Conservation (phyloP, 1,139 yeast species). For the Zygotorulaspora mrakii region DNA sequence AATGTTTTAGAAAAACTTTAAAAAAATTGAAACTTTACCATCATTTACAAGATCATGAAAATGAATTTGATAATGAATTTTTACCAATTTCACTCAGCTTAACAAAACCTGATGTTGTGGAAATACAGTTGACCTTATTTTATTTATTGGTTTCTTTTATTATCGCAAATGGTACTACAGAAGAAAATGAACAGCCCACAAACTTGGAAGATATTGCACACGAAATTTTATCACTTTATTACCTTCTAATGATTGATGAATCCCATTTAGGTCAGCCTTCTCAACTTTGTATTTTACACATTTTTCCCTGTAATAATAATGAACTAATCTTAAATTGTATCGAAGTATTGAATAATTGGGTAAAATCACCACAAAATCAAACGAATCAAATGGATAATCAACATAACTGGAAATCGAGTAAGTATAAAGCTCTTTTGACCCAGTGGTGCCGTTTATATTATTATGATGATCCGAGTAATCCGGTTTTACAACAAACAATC, state of each 20-base stretch:
- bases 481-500: constrained; percentile 14
- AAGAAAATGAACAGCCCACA: constrained; percentile 1
- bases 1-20: constrained; percentile 26
- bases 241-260: constrained; percentile 23
- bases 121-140: constrained; percentile 31
- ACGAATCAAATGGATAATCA: constrained; percentile 16
- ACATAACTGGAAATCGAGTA: constrained; percentile 24
- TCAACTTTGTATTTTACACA: constrained; percentile 26
- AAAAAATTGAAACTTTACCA: constrained; percentile 30
- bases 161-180: constrained; percentile 11
- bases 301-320: constrained; percentile 30
- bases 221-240: constrained; percentile 33
- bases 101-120: constrained; percentile 29
- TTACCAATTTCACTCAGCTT: constrained; percentile 8
- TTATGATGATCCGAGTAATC: constrained; percentile 17
- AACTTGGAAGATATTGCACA: constrained; percentile 25
- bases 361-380: constrained; percentile 14
- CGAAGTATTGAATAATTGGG: constrained; percentile 21
- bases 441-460: constrained; percentile 33
- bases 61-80: constrained; percentile 10
- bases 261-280: constrained; percentile 24
- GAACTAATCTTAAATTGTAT: constrained; percentile 31
- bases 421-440: constrained; percentile 25
- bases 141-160: constrained; percentile 28
- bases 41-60: constrained; percentile 28